phyloP scores from a whole-genome alignment of 257 asterid genomes.

The Haberlea rhodopensis region DNA sequence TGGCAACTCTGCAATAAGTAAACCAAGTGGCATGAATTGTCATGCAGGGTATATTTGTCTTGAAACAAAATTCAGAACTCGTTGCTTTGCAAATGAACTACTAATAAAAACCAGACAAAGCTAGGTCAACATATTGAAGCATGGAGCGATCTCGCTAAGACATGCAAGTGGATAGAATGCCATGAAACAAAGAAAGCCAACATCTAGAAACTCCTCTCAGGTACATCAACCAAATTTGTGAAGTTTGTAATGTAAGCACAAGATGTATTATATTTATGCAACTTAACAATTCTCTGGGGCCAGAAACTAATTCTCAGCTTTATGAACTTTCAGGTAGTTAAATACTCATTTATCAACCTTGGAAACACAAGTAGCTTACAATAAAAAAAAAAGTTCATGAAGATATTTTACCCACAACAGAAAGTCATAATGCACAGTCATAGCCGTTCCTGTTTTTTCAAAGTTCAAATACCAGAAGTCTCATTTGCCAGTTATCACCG shows the following conservation, averaged over 20 bases:
- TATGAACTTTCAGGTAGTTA: neutral
- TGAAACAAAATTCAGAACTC: constrained; percentile 1
- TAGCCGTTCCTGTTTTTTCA: neutral
- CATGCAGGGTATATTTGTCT: neutral
- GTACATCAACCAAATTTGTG: constrained; percentile 1
- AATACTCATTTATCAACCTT: neutral
- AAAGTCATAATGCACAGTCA: neutral
- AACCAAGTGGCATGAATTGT: constrained; percentile 27
- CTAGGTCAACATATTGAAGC: neutral
- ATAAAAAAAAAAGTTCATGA: neutral
- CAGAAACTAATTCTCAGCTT: neutral
- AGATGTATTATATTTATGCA: neutral
- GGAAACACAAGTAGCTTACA: neutral
- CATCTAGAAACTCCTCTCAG: constrained; percentile 5
- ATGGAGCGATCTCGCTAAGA: neutral
- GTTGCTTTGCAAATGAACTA: neutral
- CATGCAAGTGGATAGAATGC: neutral
- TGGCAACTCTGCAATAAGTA: constrained; percentile 76
- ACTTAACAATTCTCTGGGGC: neutral
- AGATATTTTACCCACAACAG: neutral
- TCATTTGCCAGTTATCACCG: neutral
- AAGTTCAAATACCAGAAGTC: neutral
- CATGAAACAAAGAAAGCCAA: neutral
- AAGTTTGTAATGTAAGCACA: neutral
- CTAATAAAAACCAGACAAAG: neutral